These are phyloP conservation scores for Coemansia sp. DNA, from an alignment of 192 early-diverging fungal genomes.

Conservation along the genomic window DNA sequence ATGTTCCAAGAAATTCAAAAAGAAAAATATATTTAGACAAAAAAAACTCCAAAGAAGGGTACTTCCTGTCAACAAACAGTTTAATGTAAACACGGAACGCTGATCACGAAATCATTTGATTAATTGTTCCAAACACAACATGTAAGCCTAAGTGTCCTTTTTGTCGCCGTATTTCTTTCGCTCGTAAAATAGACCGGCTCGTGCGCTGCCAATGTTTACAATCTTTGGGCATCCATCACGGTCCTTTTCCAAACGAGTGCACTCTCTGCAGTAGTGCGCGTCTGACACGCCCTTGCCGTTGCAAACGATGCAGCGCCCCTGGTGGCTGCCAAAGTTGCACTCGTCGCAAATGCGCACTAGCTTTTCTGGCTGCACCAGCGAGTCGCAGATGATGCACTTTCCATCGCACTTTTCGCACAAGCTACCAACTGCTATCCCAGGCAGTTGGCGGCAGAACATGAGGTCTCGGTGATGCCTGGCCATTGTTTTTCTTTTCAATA, in stretches of 20 bases:
- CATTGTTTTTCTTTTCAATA: slow-evolving; percentile 53
- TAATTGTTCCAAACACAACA: neutral
- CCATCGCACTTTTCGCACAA: slow-evolving; percentile 69
- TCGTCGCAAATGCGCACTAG: slow-evolving; percentile 92
- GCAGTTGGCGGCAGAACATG: slow-evolving; percentile 91
- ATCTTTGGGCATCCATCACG: slow-evolving; percentile 98
- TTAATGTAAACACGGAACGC: neutral
- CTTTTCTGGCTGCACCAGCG: slow-evolving; percentile 87
- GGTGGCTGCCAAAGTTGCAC: slow-evolving; percentile 91
- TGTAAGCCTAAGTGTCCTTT: neutral
- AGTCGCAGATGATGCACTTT: slow-evolving; percentile 95
- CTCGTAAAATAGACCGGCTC: slow-evolving; percentile 90
- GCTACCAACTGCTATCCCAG: slow-evolving; percentile 70
- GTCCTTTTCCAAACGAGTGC: slow-evolving; percentile 89
- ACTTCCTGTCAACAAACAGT: neutral
- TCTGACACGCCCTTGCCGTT: slow-evolving; percentile 85
- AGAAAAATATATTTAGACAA: neutral
- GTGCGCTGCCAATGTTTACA: slow-evolving; percentile 90
- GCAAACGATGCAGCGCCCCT: slow-evolving; percentile 90
- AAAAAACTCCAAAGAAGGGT: neutral
- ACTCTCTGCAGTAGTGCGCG: slow-evolving; percentile 93
- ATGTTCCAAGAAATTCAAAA: neutral
- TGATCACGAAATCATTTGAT: neutral
- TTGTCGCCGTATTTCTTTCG: slow-evolving; percentile 79
- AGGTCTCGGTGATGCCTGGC: slow-evolving; percentile 87